Evolutionary conservation across 1,284 basidiomycete species (phyloP).

Genomic region (Austroboletus niveus): DNA sequence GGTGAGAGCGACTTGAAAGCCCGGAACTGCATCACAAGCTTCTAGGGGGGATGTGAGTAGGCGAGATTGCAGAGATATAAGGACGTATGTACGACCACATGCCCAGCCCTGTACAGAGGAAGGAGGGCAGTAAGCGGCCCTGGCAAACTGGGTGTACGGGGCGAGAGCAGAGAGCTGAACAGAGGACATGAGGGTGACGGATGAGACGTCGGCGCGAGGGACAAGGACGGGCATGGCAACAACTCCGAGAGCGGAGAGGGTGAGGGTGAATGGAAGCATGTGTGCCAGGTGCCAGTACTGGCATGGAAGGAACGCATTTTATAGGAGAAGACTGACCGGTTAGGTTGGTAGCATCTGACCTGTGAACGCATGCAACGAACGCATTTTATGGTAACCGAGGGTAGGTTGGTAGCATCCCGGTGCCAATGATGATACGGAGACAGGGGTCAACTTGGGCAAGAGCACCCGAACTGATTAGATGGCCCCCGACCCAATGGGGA

Average conservation of each 20-base stretch:
- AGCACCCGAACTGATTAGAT: too few species aligned
- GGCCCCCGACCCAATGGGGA: too few species aligned
- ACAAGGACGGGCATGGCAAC: slow-evolving; percentile 10
- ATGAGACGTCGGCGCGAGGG: slow-evolving; percentile 7
- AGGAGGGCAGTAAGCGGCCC: slow-evolving; percentile 50
- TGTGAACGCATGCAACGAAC: background rate
- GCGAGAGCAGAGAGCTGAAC: slow-evolving; percentile 37
- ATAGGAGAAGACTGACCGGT: background rate
- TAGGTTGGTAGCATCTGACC: background rate
- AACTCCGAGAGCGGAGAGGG: slow-evolving; percentile 6
- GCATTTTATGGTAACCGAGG: background rate
- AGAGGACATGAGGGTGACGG: slow-evolving; percentile 35
- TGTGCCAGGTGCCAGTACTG: background rate
- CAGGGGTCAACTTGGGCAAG: too few species aligned
- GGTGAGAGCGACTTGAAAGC: slow-evolving; percentile 35
- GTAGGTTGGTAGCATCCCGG: background rate
- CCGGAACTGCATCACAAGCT: slow-evolving; percentile 37
- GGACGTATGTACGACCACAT: slow-evolving; percentile 42
- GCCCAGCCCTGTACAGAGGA: slow-evolving; percentile 40
- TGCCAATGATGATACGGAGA: too few species aligned
- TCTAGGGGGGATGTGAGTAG: slow-evolving; percentile 16
- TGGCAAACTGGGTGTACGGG: slow-evolving; percentile 50
- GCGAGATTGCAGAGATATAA: background rate
- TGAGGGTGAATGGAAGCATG: slow-evolving; percentile 5
- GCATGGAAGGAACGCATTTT: background rate